phyloP scores from a whole-genome alignment of 202 grass and related monocot species.

The Brachypodium distachyon region DNA sequence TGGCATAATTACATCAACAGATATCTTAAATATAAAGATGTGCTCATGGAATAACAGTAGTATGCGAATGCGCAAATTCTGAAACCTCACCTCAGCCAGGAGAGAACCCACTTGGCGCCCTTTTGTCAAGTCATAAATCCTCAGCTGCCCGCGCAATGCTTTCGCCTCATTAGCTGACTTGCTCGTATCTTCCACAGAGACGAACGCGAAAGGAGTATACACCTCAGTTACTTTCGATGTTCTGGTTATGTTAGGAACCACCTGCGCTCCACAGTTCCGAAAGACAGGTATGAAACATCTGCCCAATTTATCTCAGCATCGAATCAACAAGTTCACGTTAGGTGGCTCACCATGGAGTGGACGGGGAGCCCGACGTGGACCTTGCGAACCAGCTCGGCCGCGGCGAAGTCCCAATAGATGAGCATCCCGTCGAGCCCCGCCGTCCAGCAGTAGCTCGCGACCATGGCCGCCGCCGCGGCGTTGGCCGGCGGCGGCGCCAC shows the following conservation, averaged over 20 bases:
- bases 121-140: slow-evolving; percentile 59
- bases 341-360: slow-evolving; percentile 60
- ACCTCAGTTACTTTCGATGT: slow-evolving; percentile 28
- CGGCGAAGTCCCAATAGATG: slow-evolving; percentile 67
- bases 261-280: slow-evolving; percentile 27
- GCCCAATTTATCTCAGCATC: neutral
- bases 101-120: slow-evolving; percentile 37
- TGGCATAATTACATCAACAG: neutral
- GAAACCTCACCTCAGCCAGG: slow-evolving; percentile 55
- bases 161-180: slow-evolving; percentile 32
- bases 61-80: neutral
- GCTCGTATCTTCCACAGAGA: slow-evolving; percentile 63
- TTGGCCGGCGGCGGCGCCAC: slow-evolving; percentile 27
- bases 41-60: neutral
- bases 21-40: neutral
- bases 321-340: neutral
- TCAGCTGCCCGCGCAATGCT: slow-evolving; percentile 41
- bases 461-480: slow-evolving; percentile 22
- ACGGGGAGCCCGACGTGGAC: slow-evolving; percentile 63
- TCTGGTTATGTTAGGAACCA: slow-evolving; percentile 51
- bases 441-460: slow-evolving; percentile 71
- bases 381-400: slow-evolving; percentile 55
- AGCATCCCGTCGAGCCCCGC: slow-evolving; percentile 65
- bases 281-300: neutral
- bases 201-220: slow-evolving; percentile 44